Evolutionary conservation across 257 asterid genomes (phyloP), one percentile per base, ranked within the genome.

Genomic region (Linaria vulgaris): DNA sequence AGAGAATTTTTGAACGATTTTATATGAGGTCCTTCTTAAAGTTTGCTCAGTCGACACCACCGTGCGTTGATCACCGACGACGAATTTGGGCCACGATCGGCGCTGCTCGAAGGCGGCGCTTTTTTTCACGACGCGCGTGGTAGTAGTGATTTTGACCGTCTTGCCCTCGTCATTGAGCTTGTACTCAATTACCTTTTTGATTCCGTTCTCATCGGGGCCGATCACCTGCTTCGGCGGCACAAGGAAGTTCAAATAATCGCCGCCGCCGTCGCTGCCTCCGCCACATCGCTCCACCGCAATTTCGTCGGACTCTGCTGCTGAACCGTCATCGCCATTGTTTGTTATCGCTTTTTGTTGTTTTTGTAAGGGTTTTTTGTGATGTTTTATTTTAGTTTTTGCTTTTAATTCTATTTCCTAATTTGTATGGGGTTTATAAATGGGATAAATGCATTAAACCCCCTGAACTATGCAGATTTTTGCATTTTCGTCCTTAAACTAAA

Each of bases 1-100:
- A n/a, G n/a, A n/a, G n/a, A n/a, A n/a, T n/a, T n/a, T n/a, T n/a
- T n/a, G n/a, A n/a, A n/a, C n/a, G n/a, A n/a, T n/a, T n/a, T n/a
- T n/a, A n/a, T n/a, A n/a, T n/a, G n/a, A n/a, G n/a, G n/a, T n/a
- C n/a, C n/a, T n/a, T n/a, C n/a, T n/a, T n/a, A n/a, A n/a, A n/a
- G n/a, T n/a, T n/a, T n/a, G n/a, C 53, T 91, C 98, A 1, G 98
- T 91, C 45, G 98, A 88, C 12, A 91, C 92, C 95, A 86, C 86
- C 37, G 98, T 91, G 20, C 86, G 88, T 25, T 88, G 88, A 63
- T 72, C 66, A 48, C 96, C 91, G 17, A 82, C 96, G 19, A 96
- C 98, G 47, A 91, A 91, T 61, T 88, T 91, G 3, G 92, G 75
- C 98, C 95, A 91, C 1, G 92, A 81, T 11, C 95, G 88, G 38